phyloP scores from a whole-genome alignment of 352 stramenopile genomes.

The Pythium brassicae region DNA sequence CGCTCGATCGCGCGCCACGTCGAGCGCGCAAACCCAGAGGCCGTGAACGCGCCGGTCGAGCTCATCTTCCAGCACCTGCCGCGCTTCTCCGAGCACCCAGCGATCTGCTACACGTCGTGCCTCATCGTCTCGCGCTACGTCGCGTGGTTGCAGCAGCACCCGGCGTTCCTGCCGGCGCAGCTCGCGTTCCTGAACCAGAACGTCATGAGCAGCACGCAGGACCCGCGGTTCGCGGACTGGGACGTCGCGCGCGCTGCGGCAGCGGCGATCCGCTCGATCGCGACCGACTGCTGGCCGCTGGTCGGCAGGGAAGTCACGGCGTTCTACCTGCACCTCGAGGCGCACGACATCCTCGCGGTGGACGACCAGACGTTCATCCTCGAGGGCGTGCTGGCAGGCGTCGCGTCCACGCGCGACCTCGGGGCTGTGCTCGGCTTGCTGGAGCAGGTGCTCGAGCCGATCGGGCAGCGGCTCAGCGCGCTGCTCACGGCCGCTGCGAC shows the following conservation, averaged over 20 bases:
- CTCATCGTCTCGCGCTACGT: conserved; percentile 83
- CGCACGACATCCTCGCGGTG: conserved; percentile 57
- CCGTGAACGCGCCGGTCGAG: conserved; percentile 43
- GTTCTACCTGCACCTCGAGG: conserved; percentile 79
- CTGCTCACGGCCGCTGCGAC: conserved; percentile 34
- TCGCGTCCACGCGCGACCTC: conserved; percentile 45
- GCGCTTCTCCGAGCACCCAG: conserved; percentile 67
- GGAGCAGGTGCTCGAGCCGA: conserved; percentile 64
- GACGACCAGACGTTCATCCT: conserved; percentile 86
- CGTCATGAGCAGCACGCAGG: conserved; percentile 46
- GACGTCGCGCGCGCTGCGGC: conserved; percentile 70
- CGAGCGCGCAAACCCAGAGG: conserved; percentile 26
- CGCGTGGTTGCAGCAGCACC: conserved; percentile 57
- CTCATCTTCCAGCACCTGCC: conserved; percentile 76
- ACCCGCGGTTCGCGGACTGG: conserved; percentile 56
- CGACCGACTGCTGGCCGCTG: conserved; percentile 73
- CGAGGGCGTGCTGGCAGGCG: conserved; percentile 67
- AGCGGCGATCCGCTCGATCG: conserved; percentile 64
- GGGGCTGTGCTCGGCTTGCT: conserved; percentile 39
- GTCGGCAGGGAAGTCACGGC: conserved; percentile 60
- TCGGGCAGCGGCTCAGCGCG: conserved; percentile 41
- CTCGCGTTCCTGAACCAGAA: conserved; percentile 70
- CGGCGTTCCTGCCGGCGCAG: conserved; percentile 42
- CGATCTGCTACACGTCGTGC: conserved; percentile 84
- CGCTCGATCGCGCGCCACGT: conserved; percentile 80